Conservation (phyloP, 352 stramenopile species). For the Phytophthora palmivora region DNA sequence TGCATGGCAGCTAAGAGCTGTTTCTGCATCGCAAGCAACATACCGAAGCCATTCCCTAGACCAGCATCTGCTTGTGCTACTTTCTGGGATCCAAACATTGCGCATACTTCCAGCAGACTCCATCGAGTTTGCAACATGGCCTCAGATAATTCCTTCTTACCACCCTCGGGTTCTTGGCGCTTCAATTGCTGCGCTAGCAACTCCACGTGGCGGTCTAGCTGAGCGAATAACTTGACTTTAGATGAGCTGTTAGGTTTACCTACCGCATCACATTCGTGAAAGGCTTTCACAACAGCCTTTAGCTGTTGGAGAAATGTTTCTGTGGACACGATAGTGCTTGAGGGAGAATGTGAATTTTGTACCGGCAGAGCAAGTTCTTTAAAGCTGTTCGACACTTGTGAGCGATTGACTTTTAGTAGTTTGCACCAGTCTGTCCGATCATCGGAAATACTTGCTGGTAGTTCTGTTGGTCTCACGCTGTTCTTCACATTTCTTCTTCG, state of each 20-base stretch:
- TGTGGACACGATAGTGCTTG: conserved; percentile 30
- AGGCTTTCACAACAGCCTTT: conserved; percentile 56
- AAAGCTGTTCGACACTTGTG: conserved; percentile 12
- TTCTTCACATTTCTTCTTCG: conserved; percentile 30
- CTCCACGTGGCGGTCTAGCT: conserved; percentile 68
- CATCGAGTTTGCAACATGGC: conserved; percentile 55
- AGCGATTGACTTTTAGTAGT: conserved; percentile 51
- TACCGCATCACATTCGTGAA: conserved; percentile 44
- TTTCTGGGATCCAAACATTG: conserved; percentile 54
- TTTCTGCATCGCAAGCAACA: conserved; percentile 55
- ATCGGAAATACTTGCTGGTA: conserved; percentile 60
- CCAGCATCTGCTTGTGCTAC: conserved; percentile 35
- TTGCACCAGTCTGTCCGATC: conserved; percentile 75
- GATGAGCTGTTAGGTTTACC: conserved; percentile 5
- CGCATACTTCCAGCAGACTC: conserved; percentile 61
- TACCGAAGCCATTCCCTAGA: conserved; percentile 47
- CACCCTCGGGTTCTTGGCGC: conserved; percentile 34
- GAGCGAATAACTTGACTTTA: conserved; percentile 49
- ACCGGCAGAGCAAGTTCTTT: not conserved
- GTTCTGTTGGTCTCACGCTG: conserved; percentile 56
- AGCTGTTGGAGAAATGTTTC: conserved; percentile 59
- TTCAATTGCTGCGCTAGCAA: conserved; percentile 52
- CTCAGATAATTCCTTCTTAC: conserved; percentile 21
- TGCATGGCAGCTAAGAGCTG: conserved; percentile 58
- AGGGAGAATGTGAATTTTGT: not conserved